These are phyloP conservation scores for Talaromyces funiculosus DNA, from an alignment of 2,329 filamentous ascomycete genomes.

Conservation along the genomic window DNA sequence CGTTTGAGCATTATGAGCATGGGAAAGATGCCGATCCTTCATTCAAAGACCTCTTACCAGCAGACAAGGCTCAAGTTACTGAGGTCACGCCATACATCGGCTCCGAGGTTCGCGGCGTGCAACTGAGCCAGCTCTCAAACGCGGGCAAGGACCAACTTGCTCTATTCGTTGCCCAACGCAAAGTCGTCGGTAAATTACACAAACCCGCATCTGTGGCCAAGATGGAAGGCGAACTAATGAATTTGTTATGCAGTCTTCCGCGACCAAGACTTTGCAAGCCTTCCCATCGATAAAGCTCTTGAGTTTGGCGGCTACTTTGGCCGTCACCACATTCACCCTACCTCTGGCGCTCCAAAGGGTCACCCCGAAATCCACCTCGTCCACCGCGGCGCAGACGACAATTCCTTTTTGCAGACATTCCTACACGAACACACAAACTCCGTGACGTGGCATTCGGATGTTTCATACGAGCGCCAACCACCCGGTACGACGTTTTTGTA, in stretches of 20 bases:
- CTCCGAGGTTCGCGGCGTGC: constrained; percentile 64
- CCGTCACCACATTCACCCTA: constrained; percentile 74
- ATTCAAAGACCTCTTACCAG: constrained; percentile 62
- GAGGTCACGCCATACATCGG: constrained; percentile 70
- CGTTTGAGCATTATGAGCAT: constrained; percentile 68
- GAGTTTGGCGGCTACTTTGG: constrained; percentile 71
- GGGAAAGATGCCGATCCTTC: constrained; percentile 66
- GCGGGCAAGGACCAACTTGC: constrained; percentile 73
- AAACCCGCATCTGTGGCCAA: background rate
- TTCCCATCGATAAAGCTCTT: constrained; percentile 64
- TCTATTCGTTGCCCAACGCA: constrained; percentile 43
- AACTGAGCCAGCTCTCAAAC: constrained; percentile 61
- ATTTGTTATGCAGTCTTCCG: constrained; percentile 53
- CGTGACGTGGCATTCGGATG: constrained; percentile 84
- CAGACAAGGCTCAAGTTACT: constrained; percentile 40
- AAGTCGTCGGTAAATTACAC: constrained; percentile 56
- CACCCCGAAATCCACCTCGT: constrained; percentile 73
- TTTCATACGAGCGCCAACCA: constrained; percentile 82
- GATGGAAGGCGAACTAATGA: background rate
- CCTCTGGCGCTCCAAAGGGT: constrained; percentile 67
- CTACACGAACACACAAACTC: constrained; percentile 68
- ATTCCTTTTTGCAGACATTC: constrained; percentile 51
- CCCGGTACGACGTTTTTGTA: constrained; percentile 88
- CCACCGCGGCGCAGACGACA: constrained; percentile 64
- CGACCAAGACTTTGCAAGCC: constrained; percentile 64